Evolutionary conservation across 139 green algal species (phyloP), one percentile per base, ranked within the genome.

Genomic region (Closterium sp.): DNA sequence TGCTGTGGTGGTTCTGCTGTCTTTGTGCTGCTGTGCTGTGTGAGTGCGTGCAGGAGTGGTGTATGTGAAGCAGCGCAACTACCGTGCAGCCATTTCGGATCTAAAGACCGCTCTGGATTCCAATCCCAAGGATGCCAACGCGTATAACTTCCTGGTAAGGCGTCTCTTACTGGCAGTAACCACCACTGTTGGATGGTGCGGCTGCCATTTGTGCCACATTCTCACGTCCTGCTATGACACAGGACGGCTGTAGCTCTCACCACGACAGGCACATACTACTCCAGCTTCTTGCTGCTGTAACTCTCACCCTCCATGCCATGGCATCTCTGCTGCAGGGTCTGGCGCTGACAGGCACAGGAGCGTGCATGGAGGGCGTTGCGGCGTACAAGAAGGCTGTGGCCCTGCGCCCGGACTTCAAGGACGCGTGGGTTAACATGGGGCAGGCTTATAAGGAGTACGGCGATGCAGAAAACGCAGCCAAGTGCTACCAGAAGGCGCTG

Each of bases 361-460:
- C 29, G 29, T 88, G 85, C 85, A 19, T 38, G 85, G 85, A 88
- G 11, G 85, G 29, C 21, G 30, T 88, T 88, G 85, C 85, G 85
- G 85, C 85, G 30, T 88, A 38, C 85, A 88, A 88, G 29, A 88
- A 88, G 85, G 85, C 85, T 88, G 85, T 88, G 29, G 85, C 29
- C 29, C 85, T 88, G 29, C 29, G 30, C 85, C 4, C 85, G 21
- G 30, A 31, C 19, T 88, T 88, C 85, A 88, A 88, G 85, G 85
- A 88, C 9, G 85, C 85, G 29, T 88, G 85, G 85, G 85, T 88
- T 31, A 88, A 88, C 21, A 88, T 88, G 85, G 85, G 85, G 85
- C 85, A 88, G 85, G 85, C 30, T 31, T 88, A 73, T 73, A 73
- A 73, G 50, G 50, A 73, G 50, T 73, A 73, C 17, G 50, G 50